These are phyloP conservation scores for Crithidia bombi DNA, from an alignment of 208 protist genomes.

Conservation along the genomic window DNA sequence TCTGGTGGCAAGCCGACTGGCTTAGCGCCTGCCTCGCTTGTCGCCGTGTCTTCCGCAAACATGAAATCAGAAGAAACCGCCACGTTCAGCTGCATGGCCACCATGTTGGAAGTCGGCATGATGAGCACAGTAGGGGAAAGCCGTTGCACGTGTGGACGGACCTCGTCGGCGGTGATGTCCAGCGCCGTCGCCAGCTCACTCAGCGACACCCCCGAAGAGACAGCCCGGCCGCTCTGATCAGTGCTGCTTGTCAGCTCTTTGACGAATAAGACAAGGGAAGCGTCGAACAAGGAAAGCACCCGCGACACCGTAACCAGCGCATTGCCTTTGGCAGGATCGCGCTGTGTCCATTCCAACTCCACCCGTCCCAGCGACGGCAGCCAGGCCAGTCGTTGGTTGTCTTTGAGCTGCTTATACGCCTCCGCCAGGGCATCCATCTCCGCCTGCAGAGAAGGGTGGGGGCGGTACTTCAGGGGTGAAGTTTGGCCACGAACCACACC, in stretches of 20 bases:
- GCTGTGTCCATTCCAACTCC: slow-evolving; percentile 64
- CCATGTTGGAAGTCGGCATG: slow-evolving; percentile 29
- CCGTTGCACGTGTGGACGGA: slow-evolving; percentile 33
- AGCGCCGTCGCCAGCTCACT: slow-evolving; percentile 25
- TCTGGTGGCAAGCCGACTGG: slow-evolving; percentile 60
- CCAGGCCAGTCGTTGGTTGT: slow-evolving; percentile 76
- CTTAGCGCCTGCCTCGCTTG: slow-evolving; percentile 46
- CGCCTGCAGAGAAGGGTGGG: slow-evolving; percentile 59
- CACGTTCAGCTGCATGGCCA: slow-evolving; percentile 50
- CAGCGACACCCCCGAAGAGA: slow-evolving; percentile 15
- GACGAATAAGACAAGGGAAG: slow-evolving; percentile 74
- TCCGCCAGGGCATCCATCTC: slow-evolving; percentile 63
- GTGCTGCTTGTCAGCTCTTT: slow-evolving; percentile 38
- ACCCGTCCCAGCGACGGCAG: slow-evolving; percentile 66
- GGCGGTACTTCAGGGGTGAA: slow-evolving; percentile 47
- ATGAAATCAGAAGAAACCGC: slow-evolving; percentile 28
- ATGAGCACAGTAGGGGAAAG: slow-evolving; percentile 41
- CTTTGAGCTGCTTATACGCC: slow-evolving; percentile 63
- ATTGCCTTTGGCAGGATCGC: slow-evolving; percentile 35
- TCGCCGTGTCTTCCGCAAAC: slow-evolving; percentile 32
- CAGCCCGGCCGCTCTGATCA: neutral
- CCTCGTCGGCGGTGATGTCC: slow-evolving; percentile 34
- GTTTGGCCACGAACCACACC: slow-evolving; percentile 26
- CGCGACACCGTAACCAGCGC: slow-evolving; percentile 43
- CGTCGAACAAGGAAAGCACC: slow-evolving; percentile 69